phyloP scores from a whole-genome alignment of 2,329 filamentous ascomycete species.

The Colletotrichum chrysophilum region DNA sequence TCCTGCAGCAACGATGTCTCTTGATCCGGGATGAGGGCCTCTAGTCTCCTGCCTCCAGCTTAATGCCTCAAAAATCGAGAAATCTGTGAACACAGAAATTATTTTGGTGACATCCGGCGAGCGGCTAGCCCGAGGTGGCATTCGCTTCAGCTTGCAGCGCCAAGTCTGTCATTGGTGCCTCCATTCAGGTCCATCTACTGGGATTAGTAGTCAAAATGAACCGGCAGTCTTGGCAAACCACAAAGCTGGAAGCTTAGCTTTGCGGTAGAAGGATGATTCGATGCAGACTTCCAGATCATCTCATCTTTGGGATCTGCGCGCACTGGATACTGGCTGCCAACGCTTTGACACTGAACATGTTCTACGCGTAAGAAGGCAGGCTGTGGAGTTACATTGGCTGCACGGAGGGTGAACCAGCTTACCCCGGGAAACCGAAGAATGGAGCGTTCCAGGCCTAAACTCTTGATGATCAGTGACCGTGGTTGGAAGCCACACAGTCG shows the following conservation, averaged over 20 bases:
- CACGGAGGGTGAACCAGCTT: not conserved
- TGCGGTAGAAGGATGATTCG: not conserved
- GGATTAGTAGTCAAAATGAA: not conserved
- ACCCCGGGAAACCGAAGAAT: not conserved
- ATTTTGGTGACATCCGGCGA: not conserved
- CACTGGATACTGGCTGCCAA: not conserved
- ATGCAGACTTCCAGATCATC: not conserved
- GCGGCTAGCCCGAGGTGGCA: not conserved
- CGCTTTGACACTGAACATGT: not conserved
- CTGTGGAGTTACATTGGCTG: not conserved
- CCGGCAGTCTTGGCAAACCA: not conserved
- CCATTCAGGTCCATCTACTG: not conserved
- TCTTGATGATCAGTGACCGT: not conserved
- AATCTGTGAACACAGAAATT: not conserved
- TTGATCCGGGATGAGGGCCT: not conserved
- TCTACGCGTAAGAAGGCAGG: not conserved
- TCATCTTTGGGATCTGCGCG: not conserved
- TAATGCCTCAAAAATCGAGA: not conserved
- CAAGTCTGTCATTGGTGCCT: not conserved
- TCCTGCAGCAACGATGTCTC: not conserved
- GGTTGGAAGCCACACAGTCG: not conserved
- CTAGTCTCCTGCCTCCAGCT: not conserved
- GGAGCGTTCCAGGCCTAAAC: not conserved
- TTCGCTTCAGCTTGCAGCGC: not conserved
- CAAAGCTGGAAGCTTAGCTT: not conserved